A percentile compares a stretch with the other conserved stretches of the same genome.
These are phyloP conservation scores for Yamadazyma kitorensis DNA, from an alignment of 805 yeast genomes.

Conservation along the genomic window DNA sequence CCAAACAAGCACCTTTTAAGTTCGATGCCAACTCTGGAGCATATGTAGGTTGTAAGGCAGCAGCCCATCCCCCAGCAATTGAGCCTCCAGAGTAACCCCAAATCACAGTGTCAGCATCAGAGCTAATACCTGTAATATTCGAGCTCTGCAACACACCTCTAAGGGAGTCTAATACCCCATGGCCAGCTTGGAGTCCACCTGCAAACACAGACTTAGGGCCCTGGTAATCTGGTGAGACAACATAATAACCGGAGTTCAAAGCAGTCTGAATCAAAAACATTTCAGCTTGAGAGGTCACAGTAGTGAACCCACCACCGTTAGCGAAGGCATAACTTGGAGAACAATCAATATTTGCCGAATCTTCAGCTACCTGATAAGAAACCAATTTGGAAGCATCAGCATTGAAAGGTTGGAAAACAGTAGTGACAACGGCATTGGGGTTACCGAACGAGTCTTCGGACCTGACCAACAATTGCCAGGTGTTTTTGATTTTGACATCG, in stretches of 20 bases:
- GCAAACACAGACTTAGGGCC: slow-evolving; percentile 30
- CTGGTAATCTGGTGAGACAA: slow-evolving; percentile 32
- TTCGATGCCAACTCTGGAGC: slow-evolving; percentile 28
- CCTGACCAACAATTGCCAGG: slow-evolving; percentile 21
- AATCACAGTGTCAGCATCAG: slow-evolving; percentile 18
- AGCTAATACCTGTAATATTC: slow-evolving; percentile 16
- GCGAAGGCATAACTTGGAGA: slow-evolving; percentile 22
- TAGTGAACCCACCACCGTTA: slow-evolving; percentile 11
- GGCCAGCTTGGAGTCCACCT: slow-evolving; percentile 28
- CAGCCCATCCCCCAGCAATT: slow-evolving; percentile 38
- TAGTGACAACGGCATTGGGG: slow-evolving; percentile 22
- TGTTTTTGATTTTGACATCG: slow-evolving; percentile 17
- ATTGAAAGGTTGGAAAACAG: slow-evolving; percentile 26
- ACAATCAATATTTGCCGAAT: slow-evolving; percentile 23
- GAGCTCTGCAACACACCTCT: slow-evolving; percentile 21
- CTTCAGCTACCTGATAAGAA: slow-evolving; percentile 29
- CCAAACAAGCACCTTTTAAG: slow-evolving; percentile 30
- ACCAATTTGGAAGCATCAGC: slow-evolving; percentile 22
- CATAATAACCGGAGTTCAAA: slow-evolving; percentile 28
- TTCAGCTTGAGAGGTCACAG: slow-evolving; percentile 14
- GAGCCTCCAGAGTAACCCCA: slow-evolving; percentile 42
- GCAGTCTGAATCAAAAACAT: slow-evolving; percentile 15
- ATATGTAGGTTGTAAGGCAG: slow-evolving; percentile 31
- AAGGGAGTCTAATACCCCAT: slow-evolving; percentile 27
- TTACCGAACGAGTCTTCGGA: slow-evolving; percentile 23